phyloP scores from a whole-genome alignment of 192 early-diverging fungal genomes.

The Ambispora gerdemannii region DNA sequence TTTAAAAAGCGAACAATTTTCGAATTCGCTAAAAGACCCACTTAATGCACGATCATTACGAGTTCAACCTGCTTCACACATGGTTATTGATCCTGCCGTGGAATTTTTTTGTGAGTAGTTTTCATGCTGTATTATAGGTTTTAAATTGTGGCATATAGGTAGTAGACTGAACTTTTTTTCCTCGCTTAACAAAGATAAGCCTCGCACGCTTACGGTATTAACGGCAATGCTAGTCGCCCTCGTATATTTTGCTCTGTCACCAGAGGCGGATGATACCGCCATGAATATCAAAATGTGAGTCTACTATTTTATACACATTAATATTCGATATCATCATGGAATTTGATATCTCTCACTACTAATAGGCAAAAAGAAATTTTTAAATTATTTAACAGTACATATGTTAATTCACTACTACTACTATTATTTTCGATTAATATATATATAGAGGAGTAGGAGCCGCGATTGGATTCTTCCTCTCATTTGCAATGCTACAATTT shows the following conservation, averaged over 20 bases:
- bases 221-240: constrained; percentile 44
- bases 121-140: not conserved
- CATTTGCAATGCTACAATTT: constrained; percentile 87
- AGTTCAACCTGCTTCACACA: constrained; percentile 17
- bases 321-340: not conserved
- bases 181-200: constrained; percentile 41
- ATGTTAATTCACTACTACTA: too few species aligned
- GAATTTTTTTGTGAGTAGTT: constrained; percentile 30
- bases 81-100: constrained; percentile 18
- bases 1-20: not conserved
- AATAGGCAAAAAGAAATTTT: too few species aligned
- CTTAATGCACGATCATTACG: constrained; percentile 21
- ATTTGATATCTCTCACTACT: not conserved
- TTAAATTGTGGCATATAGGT: not conserved
- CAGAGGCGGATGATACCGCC: constrained; percentile 49
- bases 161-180: not conserved
- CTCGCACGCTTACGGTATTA: constrained; percentile 56
- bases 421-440: too few species aligned
- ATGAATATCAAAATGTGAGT: constrained; percentile 51
- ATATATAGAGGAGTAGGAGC: constrained; percentile 48
- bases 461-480: constrained; percentile 57
- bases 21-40: constrained; percentile 15
- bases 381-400: not conserved
- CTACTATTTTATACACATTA: not conserved
- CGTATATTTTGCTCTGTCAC: constrained; percentile 54